These are phyloP conservation scores for Plectosphaerella sp. DNA, from an alignment of 2,329 filamentous ascomycete species.

Conservation along the genomic window DNA sequence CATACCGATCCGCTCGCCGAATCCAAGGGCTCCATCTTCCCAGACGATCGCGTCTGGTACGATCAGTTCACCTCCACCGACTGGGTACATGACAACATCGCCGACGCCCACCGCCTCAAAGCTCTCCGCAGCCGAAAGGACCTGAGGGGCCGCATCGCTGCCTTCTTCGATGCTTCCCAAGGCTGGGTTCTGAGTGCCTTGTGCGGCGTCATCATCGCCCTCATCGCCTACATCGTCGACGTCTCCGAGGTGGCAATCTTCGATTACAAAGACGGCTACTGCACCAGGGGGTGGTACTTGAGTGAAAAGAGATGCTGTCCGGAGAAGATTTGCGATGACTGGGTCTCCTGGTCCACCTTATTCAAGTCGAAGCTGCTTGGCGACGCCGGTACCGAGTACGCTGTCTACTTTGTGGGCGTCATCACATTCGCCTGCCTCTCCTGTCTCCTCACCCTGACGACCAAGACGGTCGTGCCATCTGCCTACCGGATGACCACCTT, in stretches of 20 bases:
- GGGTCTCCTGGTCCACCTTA: conserved; percentile 51
- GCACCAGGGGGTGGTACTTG: conserved; percentile 64
- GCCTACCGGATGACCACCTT: conserved; percentile 81
- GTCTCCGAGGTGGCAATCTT: conserved; percentile 81
- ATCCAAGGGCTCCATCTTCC: conserved; percentile 61
- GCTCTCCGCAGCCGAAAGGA: conserved; percentile 77
- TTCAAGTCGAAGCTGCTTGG: conserved; percentile 40
- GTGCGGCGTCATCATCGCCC: conserved; percentile 80
- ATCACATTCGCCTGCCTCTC: conserved; percentile 65
- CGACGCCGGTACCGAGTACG: conserved; percentile 67
- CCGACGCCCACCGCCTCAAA: conserved; percentile 86
- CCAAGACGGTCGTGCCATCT: conserved; percentile 92
- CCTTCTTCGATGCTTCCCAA: conserved; percentile 81
- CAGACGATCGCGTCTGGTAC: conserved; percentile 93
- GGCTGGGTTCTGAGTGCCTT: conserved; percentile 92
- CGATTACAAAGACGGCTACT: conserved; percentile 90
- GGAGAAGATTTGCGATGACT: conserved; percentile 50
- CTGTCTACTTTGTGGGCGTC: conserved; percentile 69
- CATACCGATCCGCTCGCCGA: conserved; percentile 53
- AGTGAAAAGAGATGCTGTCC: conserved; percentile 65
- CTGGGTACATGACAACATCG: conserved; percentile 97
- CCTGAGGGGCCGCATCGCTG: conserved; percentile 71
- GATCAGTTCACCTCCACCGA: conserved; percentile 97
- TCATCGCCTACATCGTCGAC: conserved; percentile 84
- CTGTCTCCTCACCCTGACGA: conserved; percentile 77